These are phyloP conservation scores for Cutaneotrichosporon sp. DNA, from an alignment of 1,284 basidiomycete species.

Conservation along the genomic window DNA sequence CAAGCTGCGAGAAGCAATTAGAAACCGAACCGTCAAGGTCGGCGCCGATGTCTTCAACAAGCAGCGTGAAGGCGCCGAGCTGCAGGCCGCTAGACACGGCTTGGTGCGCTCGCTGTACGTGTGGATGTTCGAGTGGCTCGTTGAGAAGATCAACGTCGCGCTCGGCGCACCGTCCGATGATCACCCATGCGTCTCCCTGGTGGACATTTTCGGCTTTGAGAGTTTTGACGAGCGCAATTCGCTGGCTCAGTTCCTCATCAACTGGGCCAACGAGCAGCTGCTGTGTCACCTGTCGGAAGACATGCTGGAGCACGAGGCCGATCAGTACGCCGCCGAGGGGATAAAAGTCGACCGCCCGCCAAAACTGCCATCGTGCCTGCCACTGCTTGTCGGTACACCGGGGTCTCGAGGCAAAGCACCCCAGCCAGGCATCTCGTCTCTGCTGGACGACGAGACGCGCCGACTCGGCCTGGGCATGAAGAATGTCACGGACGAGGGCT, in stretches of 20 bases:
- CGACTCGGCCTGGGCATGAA: constrained; percentile 13
- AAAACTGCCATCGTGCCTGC: constrained; percentile 10
- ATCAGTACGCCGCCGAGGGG: constrained; percentile 15
- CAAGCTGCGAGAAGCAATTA: constrained; percentile 12
- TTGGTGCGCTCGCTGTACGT: constrained; percentile 19
- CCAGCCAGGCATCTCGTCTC: constrained; percentile 15
- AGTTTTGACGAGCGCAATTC: constrained; percentile 13
- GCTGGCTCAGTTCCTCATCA: constrained; percentile 21
- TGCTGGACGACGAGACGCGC: constrained; percentile 21
- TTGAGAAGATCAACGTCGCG: constrained; percentile 11
- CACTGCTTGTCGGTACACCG: constrained; percentile 10
- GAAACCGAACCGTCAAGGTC: constrained; percentile 13
- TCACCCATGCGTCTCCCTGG: constrained; percentile 13
- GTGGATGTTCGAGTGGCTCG: constrained; percentile 18
- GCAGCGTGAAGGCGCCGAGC: constrained; percentile 13
- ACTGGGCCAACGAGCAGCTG: constrained; percentile 23
- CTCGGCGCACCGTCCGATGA: constrained; percentile 9
- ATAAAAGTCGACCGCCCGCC: constrained; percentile 13
- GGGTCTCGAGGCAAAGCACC: constrained; percentile 5
- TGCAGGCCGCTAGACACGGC: constrained; percentile 14
- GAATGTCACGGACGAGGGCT: constrained; percentile 13
- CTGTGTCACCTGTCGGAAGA: constrained; percentile 15
- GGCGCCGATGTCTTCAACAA: constrained; percentile 13
- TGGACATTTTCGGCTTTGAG: constrained; percentile 22
- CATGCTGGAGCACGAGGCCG: constrained; percentile 17